phyloP scores from a whole-genome alignment of 2,329 filamentous ascomycete genomes.

The Phialophora expanda region DNA sequence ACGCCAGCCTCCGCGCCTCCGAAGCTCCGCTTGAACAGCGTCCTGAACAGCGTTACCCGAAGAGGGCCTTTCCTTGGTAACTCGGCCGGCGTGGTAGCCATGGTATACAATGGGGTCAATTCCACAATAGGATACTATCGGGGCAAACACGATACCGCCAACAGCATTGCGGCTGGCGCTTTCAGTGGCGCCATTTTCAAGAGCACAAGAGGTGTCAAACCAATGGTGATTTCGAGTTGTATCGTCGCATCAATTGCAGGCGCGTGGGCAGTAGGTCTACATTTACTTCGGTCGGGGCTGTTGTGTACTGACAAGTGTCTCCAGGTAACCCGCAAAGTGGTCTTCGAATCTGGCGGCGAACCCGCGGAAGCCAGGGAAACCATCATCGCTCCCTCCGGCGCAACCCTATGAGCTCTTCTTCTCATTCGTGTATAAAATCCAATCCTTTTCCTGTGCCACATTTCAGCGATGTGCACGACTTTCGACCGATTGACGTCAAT shows the following conservation, averaged over 20 bases:
- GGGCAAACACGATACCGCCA: constrained; percentile 86
- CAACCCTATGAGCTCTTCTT: constrained; percentile 18
- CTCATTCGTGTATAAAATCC: constrained; percentile 32
- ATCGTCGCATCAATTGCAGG: constrained; percentile 86
- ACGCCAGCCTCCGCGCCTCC: constrained; percentile 74
- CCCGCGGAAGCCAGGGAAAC: constrained; percentile 22
- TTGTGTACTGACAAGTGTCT: constrained; percentile 33
- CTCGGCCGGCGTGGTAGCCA: constrained; percentile 91
- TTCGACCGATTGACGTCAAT: constrained; percentile 25
- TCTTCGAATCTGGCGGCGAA: constrained; percentile 50
- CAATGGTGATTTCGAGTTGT: constrained; percentile 92
- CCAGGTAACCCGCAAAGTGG: constrained; percentile 58
- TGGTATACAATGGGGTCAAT: constrained; percentile 94
- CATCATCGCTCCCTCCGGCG: constrained; percentile 15
- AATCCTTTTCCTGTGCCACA: constrained; percentile 12
- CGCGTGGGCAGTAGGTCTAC: constrained; percentile 81
- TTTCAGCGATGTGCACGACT: constrained; percentile 10
- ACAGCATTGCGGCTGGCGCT: constrained; percentile 83
- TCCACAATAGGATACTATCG: constrained; percentile 78
- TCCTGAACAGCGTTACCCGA: constrained; percentile 91
- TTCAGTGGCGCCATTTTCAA: constrained; percentile 95
- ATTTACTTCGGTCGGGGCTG: constrained; percentile 16
- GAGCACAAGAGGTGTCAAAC: constrained; percentile 85
- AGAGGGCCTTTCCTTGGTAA: constrained; percentile 95
- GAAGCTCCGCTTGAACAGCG: constrained; percentile 89